Evolutionary conservation across 176 grass and related monocot species (phyloP), one percentile per base, ranked within the genome.

Genomic region (Oryza rufipogon): DNA sequence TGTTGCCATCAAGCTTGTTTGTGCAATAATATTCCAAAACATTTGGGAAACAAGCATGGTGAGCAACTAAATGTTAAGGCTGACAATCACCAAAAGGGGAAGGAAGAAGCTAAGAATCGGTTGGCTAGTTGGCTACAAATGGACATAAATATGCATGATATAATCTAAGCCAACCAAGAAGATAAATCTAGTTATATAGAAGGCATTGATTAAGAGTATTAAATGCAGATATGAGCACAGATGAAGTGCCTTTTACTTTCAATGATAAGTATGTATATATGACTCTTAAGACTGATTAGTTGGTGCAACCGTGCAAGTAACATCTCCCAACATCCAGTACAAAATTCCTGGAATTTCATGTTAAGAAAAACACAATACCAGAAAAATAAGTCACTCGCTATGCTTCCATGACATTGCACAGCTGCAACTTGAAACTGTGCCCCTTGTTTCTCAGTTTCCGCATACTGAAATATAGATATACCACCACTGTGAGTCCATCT

Each of bases 101-200:
- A 12, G 23, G 44, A 39, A 70, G 30, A 79, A 26, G 20, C 71
- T 80, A 11, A 9, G 17, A 54, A 72, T 54, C 25, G 66, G 23
- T 77, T 71, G 44, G 52, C 15, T 58, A 58, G 52, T 20, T 58
- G 52, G 52, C 33, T 64, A 64, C 64, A 73, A 77, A 70, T 64
- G 45, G 64, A 44, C 30, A 81, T 32, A 42, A 36, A 76, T 49
- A 75, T 74, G 19, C 34, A 70, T 12, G 2, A 34, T 19, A 34
- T 4, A 3, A 36, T 26, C 38, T 38, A 82, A 60, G 14, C 47
- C 64, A 70, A 5, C 4, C 20, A 26, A 26, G n/a, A 70, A 65
- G 34, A 51, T 78, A 23, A 20, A 71, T 64, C 13, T 72, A 46
- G 69, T 51, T 25, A 14, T 47, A 54, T 2, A 87, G 70, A 87